Percentiles rank a stretch among this genome's conserved stretches.
Evolutionary conservation across 768 basidiomycete species (phyloP).

Genomic region (Psilocybe sp.): DNA sequence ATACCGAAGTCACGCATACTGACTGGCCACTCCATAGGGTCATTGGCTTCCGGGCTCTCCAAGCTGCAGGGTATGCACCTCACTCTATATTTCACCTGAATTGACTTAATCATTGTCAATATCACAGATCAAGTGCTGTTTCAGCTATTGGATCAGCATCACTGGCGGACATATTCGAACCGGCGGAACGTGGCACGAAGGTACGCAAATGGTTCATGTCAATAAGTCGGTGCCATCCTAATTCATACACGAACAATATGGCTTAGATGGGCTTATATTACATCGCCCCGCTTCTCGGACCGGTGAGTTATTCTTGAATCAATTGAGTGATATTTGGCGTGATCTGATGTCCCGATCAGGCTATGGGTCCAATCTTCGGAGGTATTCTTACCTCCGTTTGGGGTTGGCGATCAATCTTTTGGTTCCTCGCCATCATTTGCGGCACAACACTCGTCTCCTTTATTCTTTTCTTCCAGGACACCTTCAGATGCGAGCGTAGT

Average conservation of each 20-base stretch:
- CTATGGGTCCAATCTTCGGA: conserved; percentile 71
- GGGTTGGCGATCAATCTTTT: conserved; percentile 81
- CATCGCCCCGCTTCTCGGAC: conserved; percentile 75
- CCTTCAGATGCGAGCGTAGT: conserved; percentile 81
- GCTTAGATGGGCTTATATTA: conserved; percentile 74
- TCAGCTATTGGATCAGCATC: conserved; percentile 75
- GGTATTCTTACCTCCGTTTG: conserved; percentile 64
- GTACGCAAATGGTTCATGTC: conserved; percentile 15
- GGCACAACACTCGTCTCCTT: conserved; percentile 55
- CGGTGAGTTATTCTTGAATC: conserved; percentile 29
- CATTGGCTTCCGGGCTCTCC: conserved; percentile 68
- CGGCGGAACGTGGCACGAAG: conserved; percentile 68
- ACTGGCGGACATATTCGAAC: conserved; percentile 76
- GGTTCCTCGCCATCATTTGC: conserved; percentile 70
- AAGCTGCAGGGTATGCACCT: conserved; percentile 55
- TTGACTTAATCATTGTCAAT: background rate
- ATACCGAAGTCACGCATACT: background rate
- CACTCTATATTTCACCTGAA: background rate
- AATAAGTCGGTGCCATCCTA: background rate
- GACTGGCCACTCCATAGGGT: conserved; percentile 31
- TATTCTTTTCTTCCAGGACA: conserved; percentile 72
- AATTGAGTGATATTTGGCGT: background rate
- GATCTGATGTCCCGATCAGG: conserved; percentile 17
- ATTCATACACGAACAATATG: background rate
- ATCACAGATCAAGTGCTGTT: conserved; percentile 57